phyloP scores from a whole-genome alignment of 2,329 filamentous ascomycete species.

The Penicillium sp. region DNA sequence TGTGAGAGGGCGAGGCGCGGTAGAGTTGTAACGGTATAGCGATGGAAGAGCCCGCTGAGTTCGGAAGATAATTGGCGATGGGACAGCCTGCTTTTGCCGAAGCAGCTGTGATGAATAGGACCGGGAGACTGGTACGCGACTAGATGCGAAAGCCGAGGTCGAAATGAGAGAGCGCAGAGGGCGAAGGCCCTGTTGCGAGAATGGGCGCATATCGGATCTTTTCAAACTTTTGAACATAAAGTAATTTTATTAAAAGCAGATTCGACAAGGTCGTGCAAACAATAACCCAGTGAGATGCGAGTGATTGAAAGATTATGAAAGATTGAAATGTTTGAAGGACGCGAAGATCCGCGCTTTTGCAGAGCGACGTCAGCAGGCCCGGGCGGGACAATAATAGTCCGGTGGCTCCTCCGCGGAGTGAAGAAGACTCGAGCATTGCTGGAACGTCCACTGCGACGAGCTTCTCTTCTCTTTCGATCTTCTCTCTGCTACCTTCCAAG shows the following conservation, averaged over 20 bases:
- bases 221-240: too few species aligned
- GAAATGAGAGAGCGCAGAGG: conserved; percentile 18
- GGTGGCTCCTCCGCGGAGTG: conserved; percentile 29
- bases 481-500: conserved; percentile 18
- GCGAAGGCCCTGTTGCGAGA: conserved; percentile 29
- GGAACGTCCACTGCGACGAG: not conserved
- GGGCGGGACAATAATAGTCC: conserved; percentile 22
- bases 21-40: conserved; percentile 36
- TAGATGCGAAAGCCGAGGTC: conserved; percentile 20
- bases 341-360: too few species aligned
- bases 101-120: conserved; percentile 23
- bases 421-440: conserved; percentile 1
- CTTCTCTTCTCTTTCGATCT: conserved; percentile 1
- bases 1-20: conserved; percentile 39
- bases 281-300: too few species aligned
- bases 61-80: conserved; percentile 4
- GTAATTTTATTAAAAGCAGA: too few species aligned
- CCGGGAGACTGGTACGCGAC: conserved; percentile 23
- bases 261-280: too few species aligned
- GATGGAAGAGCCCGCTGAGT: conserved; percentile 11
- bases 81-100: conserved; percentile 10
- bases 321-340: too few species aligned
- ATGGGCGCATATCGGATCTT: conserved; percentile 23
- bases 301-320: too few species aligned
- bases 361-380: not conserved